Percentiles rank a stretch among this genome's conserved stretches.
Evolutionary conservation across 163 green algal genomes (phyloP).

Genomic region (Prototheca wickerhamii): DNA sequence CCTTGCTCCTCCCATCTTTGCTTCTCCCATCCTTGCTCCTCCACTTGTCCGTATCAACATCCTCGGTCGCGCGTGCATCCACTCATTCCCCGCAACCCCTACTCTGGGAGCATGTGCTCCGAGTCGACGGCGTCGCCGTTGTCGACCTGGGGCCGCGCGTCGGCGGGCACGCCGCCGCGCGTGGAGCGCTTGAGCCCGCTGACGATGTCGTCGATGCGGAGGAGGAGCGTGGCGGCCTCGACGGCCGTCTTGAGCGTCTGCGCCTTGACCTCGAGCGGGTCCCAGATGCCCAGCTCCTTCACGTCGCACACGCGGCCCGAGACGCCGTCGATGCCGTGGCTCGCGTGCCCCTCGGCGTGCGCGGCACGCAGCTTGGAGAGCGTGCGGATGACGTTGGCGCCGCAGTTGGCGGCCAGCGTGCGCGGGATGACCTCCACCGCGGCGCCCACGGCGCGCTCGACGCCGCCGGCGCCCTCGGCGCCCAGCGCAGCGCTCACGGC

Average conservation of each 20-base stretch:
- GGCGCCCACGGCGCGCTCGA: conserved; percentile 50
- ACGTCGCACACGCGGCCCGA: conserved; percentile 83
- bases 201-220: conserved; percentile 98
- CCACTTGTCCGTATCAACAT: too few relatives aligned
- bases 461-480: conserved; percentile 39
- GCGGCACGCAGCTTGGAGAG: conserved; percentile 89
- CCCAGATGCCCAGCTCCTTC: conserved; percentile 92
- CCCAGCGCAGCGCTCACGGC: conserved; percentile 64
- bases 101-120: conserved; percentile 65
- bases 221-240: conserved; percentile 84
- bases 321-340: conserved; percentile 87
- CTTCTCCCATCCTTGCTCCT: too few relatives aligned
- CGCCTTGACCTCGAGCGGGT: conserved; percentile 88
- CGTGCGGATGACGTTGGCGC: conserved; percentile 82
- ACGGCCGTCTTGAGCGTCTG: conserved; percentile 97
- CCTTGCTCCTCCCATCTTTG: too few relatives aligned
- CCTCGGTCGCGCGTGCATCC: too few relatives aligned
- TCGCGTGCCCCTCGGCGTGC: conserved; percentile 54
- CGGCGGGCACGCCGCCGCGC: conserved; percentile 16
- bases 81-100: not conserved
- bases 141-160: conserved; percentile 34
- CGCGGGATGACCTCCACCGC: conserved; percentile 95
- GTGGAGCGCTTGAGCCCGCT: conserved; percentile 57
- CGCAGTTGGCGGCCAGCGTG: conserved; percentile 96
- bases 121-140: conserved; percentile 56